Conservation (phyloP, 164 flowering plant genomes). For the Sextonia rubra region DNA sequence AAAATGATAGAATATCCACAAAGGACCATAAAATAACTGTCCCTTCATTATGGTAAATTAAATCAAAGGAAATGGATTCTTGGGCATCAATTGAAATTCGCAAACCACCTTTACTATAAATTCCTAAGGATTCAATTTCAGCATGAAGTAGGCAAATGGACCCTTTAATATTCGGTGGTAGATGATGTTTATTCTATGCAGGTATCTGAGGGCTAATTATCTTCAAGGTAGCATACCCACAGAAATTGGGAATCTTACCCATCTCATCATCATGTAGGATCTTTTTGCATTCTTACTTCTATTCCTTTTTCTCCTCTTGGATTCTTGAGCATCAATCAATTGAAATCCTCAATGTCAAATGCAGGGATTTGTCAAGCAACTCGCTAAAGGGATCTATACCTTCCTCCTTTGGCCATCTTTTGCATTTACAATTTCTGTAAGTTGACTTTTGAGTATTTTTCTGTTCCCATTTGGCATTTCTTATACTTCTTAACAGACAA, state of each 20-base stretch:
- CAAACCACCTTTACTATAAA: too few species aligned
- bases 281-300: background rate
- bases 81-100: too few species aligned
- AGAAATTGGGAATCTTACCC: slow-evolving; percentile 72
- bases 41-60: too few species aligned
- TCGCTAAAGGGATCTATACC: slow-evolving; percentile 82
- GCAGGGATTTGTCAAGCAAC: slow-evolving; percentile 95
- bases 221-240: slow-evolving; percentile 93
- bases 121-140: too few species aligned
- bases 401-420: slow-evolving; percentile 69
- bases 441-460: slow-evolving; percentile 17
- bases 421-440: slow-evolving; percentile 61
- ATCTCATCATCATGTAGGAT: slow-evolving; percentile 69
- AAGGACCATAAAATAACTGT: too few species aligned
- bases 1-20: too few species aligned
- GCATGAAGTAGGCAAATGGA: too few species aligned
- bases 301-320: background rate
- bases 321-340: background rate
- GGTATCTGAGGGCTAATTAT: slow-evolving; percentile 86
- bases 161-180: background rate
- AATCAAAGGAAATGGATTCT: too few species aligned
- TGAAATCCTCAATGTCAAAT: slow-evolving; percentile 1
- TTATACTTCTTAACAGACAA: too few species aligned
- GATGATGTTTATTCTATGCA: slow-evolving; percentile 14
- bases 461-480: background rate